Evolutionary conservation across 805 yeast species (phyloP), one percentile per base, ranked within the genome.

Genomic region (Kodamaea leandrae): DNA sequence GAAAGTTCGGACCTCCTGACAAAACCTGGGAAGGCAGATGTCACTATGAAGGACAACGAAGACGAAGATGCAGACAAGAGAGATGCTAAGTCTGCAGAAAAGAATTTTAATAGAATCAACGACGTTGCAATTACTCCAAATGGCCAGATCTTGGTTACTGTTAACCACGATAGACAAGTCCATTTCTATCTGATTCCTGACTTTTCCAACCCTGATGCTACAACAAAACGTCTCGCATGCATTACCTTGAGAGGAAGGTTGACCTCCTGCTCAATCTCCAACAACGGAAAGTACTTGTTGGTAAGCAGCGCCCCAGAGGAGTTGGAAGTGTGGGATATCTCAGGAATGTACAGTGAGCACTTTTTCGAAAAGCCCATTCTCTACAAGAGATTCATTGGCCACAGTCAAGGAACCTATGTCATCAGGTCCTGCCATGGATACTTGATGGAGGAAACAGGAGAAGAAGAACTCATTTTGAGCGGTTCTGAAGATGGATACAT

Each of bases 401-500:
- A 83, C 54, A 73, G 74, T 42, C 95, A 86, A 57, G 75, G 77
- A 20, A 73, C 80, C 18, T 82, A 71, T 52, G 79, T 88, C 27
- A 78, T 90, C 15, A 70, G 95, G 36, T 81, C 95, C 1, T 75
- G 87, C 49, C 82, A 88, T 56, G 95, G 95, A 0, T 82, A 82
- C 34, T 72, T 74, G 42, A 56, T 53, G 35, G 47, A 53, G 8
- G 49, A 50, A 1, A 49, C 47, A 6, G 50, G 48, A 10, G 72
- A 78, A 45, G 91, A 86, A 50, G 80, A 81, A 47, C 66, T 86
- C 37, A 76, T 87, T 0, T 64, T 83, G n/a, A 78, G 88, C 49
- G 96, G 96, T 0, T 79, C 90, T 33, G 95, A 86, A 54, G 95
- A 89, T 58, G 88, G 88, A 0, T 68, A 74, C 39, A 72, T 86